Conservation (phyloP, 1,284 basidiomycete species). For the Cryptococcus sp. region DNA sequence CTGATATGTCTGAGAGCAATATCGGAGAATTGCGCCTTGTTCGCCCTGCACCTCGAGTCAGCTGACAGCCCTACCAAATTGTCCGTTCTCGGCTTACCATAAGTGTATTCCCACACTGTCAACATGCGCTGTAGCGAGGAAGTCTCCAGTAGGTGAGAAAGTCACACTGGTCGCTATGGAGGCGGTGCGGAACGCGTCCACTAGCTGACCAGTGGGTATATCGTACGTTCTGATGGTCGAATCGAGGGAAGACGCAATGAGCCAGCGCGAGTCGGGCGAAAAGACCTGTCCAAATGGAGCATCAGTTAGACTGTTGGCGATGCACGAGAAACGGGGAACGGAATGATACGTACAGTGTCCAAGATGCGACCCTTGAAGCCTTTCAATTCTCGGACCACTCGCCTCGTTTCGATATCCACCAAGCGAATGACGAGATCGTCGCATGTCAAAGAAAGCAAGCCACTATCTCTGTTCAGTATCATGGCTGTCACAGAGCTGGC, state of each 20-base stretch:
- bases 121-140: constrained; percentile 91
- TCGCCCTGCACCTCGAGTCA: constrained; percentile 65
- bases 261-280: constrained; percentile 91
- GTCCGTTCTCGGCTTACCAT: constrained; percentile 62
- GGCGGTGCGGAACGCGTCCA: constrained; percentile 89
- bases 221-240: constrained; percentile 94
- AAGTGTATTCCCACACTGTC: constrained; percentile 92
- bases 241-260: constrained; percentile 85
- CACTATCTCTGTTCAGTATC: constrained; percentile 78
- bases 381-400: constrained; percentile 81
- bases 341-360: constrained; percentile 59
- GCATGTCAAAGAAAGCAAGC: constrained; percentile 79
- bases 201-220: constrained; percentile 85
- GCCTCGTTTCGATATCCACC: constrained; percentile 86
- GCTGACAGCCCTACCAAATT: background rate
- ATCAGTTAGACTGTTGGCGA: background rate
- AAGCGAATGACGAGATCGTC: constrained; percentile 83
- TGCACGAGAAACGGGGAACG: background rate
- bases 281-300: constrained; percentile 65
- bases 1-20: constrained; percentile 74
- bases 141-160: constrained; percentile 94
- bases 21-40: constrained; percentile 89
- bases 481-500: constrained; percentile 72
- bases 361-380: constrained; percentile 79
- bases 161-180: constrained; percentile 86